Percentiles rank a stretch among this genome's conserved stretches.
Evolutionary conservation across 23 red algal species (phyloP).

Genomic region (Gracilaria domingensis): DNA sequence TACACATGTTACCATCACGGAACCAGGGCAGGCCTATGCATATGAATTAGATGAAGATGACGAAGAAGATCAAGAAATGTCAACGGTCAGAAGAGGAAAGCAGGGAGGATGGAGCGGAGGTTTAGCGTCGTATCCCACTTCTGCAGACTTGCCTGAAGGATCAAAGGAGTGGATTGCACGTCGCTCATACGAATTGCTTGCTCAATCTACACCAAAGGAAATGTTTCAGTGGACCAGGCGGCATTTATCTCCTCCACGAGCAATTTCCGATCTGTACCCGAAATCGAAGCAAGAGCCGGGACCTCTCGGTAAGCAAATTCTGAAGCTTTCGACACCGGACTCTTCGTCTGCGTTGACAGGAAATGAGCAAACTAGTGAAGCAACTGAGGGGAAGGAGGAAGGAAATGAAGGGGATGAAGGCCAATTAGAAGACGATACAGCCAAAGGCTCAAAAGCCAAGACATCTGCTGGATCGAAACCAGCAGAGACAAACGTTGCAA

Average conservation of each 20-base stretch:
- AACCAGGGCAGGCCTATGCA: constrained; percentile 74
- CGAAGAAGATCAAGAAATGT: constrained; percentile 73
- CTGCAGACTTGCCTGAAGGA: constrained; percentile 38
- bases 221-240: constrained; percentile 74
- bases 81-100: constrained; percentile 56
- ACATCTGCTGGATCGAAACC: not conserved
- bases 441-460: not conserved
- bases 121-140: constrained; percentile 52
- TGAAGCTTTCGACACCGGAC: constrained; percentile 1
- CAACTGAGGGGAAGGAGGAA: not conserved
- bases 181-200: constrained; percentile 56
- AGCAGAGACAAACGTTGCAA: not conserved
- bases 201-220: constrained; percentile 38
- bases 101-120: constrained; percentile 67
- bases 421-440: not conserved
- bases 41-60: constrained; percentile 76
- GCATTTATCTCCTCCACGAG: constrained; percentile 31
- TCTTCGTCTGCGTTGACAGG: not conserved
- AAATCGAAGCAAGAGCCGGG: constrained; percentile 6
- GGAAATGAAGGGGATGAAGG: not conserved
- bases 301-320: constrained; percentile 12
- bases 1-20: constrained; percentile 74
- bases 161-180: constrained; percentile 77
- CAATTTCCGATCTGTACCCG: constrained; percentile 59
- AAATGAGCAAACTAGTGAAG: not conserved